Evolutionary conservation across 371 early-diverging fungal genomes (phyloP).

Genomic region (Mucor sp.): DNA sequence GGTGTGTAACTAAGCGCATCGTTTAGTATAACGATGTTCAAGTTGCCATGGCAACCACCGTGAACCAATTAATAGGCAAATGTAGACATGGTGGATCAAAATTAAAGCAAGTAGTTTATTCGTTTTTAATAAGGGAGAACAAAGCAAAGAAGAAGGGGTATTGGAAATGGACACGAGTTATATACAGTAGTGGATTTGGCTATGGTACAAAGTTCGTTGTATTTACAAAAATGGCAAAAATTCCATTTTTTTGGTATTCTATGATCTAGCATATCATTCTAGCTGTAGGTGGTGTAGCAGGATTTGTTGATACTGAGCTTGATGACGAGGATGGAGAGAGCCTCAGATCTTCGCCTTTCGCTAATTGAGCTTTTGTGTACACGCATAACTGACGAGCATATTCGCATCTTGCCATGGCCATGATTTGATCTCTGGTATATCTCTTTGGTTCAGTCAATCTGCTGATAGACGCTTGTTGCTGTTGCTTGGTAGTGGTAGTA

Average conservation of each 20-base stretch:
- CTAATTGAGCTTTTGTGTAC: conserved; percentile 27
- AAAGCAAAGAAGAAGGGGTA: neutral
- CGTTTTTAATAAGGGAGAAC: neutral
- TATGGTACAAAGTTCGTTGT: neutral
- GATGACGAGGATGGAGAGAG: neutral
- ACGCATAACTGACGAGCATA: conserved; percentile 43
- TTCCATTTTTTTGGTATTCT: neutral
- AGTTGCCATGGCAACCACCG: neutral
- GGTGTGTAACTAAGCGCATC: neutral
- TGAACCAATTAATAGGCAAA: neutral
- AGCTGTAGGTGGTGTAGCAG: neutral
- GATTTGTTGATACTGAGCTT: neutral
- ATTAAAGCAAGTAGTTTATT: neutral
- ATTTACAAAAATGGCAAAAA: conserved; percentile 9
- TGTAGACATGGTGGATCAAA: neutral
- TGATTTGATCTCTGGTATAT: conserved; percentile 34
- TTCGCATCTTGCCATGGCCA: conserved; percentile 46
- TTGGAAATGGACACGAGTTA: neutral
- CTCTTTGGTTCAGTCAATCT: neutral
- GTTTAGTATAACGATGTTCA: neutral
- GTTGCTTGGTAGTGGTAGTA: neutral
- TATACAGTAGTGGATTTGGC: neutral
- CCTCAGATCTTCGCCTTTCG: neutral
- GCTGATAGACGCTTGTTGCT: neutral
- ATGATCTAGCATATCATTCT: conserved; percentile 5